Evolutionary conservation across 1,139 yeast species (phyloP).

Genomic region (Yamadazyma diospyri): DNA sequence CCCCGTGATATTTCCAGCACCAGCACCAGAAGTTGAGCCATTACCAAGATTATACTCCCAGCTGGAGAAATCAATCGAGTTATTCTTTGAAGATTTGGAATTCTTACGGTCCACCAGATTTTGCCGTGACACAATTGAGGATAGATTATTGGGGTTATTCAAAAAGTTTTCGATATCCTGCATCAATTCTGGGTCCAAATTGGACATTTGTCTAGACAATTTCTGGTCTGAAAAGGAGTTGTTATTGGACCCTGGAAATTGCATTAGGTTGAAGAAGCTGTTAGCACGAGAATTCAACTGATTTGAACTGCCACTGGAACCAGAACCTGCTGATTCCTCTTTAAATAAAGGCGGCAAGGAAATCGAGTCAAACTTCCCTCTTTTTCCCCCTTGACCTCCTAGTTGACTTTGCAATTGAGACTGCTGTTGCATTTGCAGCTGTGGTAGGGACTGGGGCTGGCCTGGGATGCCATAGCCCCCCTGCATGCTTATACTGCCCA

Average conservation of each 20-base stretch:
- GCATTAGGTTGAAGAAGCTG: slow-evolving; percentile 41
- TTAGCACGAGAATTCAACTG: slow-evolving; percentile 30
- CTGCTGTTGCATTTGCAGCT: background rate
- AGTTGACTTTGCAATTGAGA: background rate
- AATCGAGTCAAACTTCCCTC: slow-evolving; percentile 24
- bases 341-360: slow-evolving; percentile 27
- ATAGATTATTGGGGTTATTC: slow-evolving; percentile 16
- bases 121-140: slow-evolving; percentile 12
- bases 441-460: background rate
- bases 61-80: slow-evolving; percentile 28
- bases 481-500: slow-evolving; percentile 4
- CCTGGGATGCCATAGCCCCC: background rate
- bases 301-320: background rate
- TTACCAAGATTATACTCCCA: slow-evolving; percentile 28
- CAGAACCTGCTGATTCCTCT: slow-evolving; percentile 14
- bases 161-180: slow-evolving; percentile 41
- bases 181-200: slow-evolving; percentile 23
- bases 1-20: slow-evolving; percentile 15
- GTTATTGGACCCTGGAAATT: slow-evolving; percentile 33
- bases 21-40: slow-evolving; percentile 12
- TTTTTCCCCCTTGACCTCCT: background rate
- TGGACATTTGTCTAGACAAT: slow-evolving; percentile 15
- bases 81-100: slow-evolving; percentile 20
- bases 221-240: slow-evolving; percentile 25
- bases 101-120: slow-evolving; percentile 14